Evolutionary conservation across 352 stramenopile species (phyloP), one percentile per base, ranked within the genome.

Genomic region (Globisporangium canariense): DNA sequence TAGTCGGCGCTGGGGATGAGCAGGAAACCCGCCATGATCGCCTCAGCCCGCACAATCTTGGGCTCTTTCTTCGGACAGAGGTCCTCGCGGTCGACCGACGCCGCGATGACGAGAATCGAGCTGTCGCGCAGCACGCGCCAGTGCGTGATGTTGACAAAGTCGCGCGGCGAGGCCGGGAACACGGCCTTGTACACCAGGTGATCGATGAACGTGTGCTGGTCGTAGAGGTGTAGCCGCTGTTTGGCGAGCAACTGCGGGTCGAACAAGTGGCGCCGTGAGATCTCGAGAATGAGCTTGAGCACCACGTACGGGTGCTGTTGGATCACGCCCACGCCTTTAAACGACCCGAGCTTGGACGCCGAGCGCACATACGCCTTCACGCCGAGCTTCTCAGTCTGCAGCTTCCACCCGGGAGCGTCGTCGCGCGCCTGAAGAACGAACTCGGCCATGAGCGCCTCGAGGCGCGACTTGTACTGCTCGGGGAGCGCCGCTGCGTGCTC

Each of bases 161-260:
- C 79, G 34, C 77, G 77, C 18, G 73, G 63, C 16, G 75, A 66
- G 3, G 74, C 67, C 5, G 83, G 83, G 64, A 92, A 90, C 38
- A 88, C 70, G 1, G 78, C 69, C 69, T 90, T 90, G 75, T 83
- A 88, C 14, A 72, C 79, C 47, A 90, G 69, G 64, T 90, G 77
- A 59, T 92, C 81, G 52, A 92, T 75, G 65, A 83, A 90, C 58
- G 78, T 87, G 71, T 92, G 81, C 58, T 84, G 72, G 49, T 90
- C 74, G 43, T 81, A 88, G n/a, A 89, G 76, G 30, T 81, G 63
- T 28, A 81, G 66, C 25, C 81, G 81, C 36, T 79, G 69, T 30
- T 75, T 75, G 7, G 73, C 58, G 46, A 88, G 64, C 38, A 89
- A 52, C 62, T 89, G 83, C 49, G 79, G 78, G 47, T 93, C 83